Percentiles rank a stretch among this genome's conserved stretches.
Evolutionary conservation across 768 basidiomycete genomes (phyloP).

Genomic region (Boletus eberwhitei): DNA sequence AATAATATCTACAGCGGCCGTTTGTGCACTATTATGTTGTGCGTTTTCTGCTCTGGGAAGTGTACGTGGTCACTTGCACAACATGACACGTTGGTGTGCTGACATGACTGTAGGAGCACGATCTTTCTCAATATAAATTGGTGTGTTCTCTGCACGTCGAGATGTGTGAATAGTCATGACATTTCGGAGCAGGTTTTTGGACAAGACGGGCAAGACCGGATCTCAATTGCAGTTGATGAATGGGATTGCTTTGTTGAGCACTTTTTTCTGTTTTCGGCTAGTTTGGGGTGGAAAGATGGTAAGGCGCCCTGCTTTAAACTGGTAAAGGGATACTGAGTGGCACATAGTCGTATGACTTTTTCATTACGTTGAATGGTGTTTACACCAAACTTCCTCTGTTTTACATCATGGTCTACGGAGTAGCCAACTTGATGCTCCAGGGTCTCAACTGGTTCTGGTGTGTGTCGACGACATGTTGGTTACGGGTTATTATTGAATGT

Average conservation of each 20-base stretch:
- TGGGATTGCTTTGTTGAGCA: conserved; percentile 58
- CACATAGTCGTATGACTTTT: conserved; percentile 63
- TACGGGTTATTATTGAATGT: background rate
- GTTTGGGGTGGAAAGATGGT: conserved; percentile 61
- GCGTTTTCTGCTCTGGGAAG: conserved; percentile 81
- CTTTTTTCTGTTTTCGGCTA: conserved; percentile 71
- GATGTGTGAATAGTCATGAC: background rate
- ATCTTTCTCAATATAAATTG: conserved; percentile 88
- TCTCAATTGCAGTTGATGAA: conserved; percentile 66
- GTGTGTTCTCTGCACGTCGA: conserved; percentile 36
- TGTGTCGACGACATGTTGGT: conserved; percentile 16
- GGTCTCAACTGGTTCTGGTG: conserved; percentile 79
- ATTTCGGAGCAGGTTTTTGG: conserved; percentile 55
- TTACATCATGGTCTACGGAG: conserved; percentile 49
- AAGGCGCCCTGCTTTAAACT: background rate
- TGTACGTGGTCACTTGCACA: conserved; percentile 38
- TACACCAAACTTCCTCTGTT: conserved; percentile 50
- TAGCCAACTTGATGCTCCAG: conserved; percentile 65
- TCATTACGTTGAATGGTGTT: conserved; percentile 53
- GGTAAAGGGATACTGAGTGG: conserved; percentile 1
- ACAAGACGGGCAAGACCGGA: conserved; percentile 73
- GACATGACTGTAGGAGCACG: conserved; percentile 53
- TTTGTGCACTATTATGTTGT: conserved; percentile 78
- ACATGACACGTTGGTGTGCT: background rate
- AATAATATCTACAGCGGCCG: conserved; percentile 45